These are phyloP conservation scores for Kurtzmaniella quercitrusa DNA, from an alignment of 1,139 yeast genomes.

Conservation along the genomic window DNA sequence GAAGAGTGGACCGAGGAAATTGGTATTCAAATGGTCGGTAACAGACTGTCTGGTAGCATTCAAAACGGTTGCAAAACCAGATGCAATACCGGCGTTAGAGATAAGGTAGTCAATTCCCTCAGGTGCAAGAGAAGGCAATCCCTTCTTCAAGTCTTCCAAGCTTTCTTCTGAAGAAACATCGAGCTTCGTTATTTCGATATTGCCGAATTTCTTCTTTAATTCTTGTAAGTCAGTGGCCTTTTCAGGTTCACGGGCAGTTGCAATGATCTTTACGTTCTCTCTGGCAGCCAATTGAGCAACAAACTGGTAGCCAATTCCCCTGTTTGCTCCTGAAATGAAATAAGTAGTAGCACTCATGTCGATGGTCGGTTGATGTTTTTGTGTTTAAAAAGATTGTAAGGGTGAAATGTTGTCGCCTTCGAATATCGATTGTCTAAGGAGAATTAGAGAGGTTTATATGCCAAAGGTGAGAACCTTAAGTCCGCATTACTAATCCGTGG, in stretches of 20 bases:
- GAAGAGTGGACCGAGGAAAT: constrained; percentile 28
- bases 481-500: too few species aligned
- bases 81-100: constrained; percentile 15
- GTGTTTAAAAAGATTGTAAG: too few species aligned
- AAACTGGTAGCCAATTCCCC: constrained; percentile 18
- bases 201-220: constrained; percentile 2
- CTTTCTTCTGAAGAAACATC: constrained; percentile 6
- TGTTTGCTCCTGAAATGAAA: constrained; percentile 19
- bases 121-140: constrained; percentile 2
- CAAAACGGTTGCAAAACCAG: constrained; percentile 1
- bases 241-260: constrained; percentile 16
- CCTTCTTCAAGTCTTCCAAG: constrained; percentile 3
- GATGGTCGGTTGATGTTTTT: too few species aligned
- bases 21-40: constrained; percentile 18
- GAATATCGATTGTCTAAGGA: too few species aligned
- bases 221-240: constrained; percentile 8
- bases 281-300: constrained; percentile 11
- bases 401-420: too few species aligned
- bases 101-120: constrained; percentile 14
- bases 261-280: constrained; percentile 11
- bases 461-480: too few species aligned
- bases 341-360: constrained; percentile 16
- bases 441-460: too few species aligned
- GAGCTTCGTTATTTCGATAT: constrained; percentile 5
- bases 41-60: constrained; percentile 12